Evolutionary conservation across 306 rosid species (phyloP).

Genomic region (Quercus dentata): DNA sequence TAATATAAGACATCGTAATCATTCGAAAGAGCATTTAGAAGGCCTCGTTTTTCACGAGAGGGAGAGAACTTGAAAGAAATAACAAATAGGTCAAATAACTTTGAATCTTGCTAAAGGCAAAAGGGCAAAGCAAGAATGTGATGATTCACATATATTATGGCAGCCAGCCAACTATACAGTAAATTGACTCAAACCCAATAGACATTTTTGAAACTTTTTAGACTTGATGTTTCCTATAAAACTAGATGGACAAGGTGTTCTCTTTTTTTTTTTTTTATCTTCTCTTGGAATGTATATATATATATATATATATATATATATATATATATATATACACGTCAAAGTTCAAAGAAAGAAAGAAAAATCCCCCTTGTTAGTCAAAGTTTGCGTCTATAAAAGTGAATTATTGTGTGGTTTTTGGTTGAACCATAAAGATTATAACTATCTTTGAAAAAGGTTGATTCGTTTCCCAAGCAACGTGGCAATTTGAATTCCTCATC

Average conservation of each 20-base stretch:
- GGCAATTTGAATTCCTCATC: constrained; percentile 1
- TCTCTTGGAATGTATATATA: background rate
- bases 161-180: background rate
- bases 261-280: background rate
- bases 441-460: too few relatives aligned
- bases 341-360: background rate
- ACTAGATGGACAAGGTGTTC: background rate
- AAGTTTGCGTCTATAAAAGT: constrained; percentile 21
- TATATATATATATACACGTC: too few relatives aligned
- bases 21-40: background rate
- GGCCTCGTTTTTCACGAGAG: background rate
- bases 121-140: background rate
- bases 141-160: background rate
- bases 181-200: background rate
- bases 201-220: constrained; percentile 26
- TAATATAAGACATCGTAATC: background rate
- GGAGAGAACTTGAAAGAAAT: background rate
- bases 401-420: background rate
- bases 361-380: constrained; percentile 6
- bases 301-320: too few relatives aligned
- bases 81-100: background rate
- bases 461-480: background rate
- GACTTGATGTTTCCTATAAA: constrained; percentile 35
- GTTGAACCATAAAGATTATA: too few relatives aligned
- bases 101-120: background rate